Evolutionary conservation across 208 protist genomes (phyloP), one percentile per base, ranked within the genome.

Genomic region (Leishmania aethiopica): DNA sequence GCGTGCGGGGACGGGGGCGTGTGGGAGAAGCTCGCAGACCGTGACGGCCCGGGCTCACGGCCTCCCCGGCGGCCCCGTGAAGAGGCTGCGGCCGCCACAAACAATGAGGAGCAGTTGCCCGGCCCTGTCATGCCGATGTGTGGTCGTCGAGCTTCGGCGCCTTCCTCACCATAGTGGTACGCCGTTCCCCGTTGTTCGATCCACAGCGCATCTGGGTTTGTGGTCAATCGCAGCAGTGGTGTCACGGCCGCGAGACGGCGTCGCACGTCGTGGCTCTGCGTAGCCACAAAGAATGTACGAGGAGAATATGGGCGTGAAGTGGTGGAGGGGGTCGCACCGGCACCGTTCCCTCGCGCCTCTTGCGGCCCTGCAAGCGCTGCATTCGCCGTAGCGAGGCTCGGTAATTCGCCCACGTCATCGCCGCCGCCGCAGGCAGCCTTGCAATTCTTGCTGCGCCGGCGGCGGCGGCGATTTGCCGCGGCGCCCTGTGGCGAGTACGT

Each of bases 191-290:
- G 89, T 71, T 86, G 85, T 81, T 97, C 94, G 37, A 97, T 90
- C 90, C 92, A 96, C 19, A 97, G 57, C 35, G 87, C 86, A 40
- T 88, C 83, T 8, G 94, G 94, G 59, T 89, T 86, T 45, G 77
- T 79, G 11, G 92, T 92, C 51, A 93, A 79, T 17, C 94, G 90
- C 73, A 97, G 88, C 79, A 97, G 84, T 42, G 88, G 91, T 15
- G 92, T 77, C 40, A 77, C 79, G 0, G 67, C 67, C 17, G 91
- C 84, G 15, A 97, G 84, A 28, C 83, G 84, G 51, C 89, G 78
- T 47, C 94, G 90, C 64, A 95, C 87, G 77, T 97, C 92, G 79
- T 95, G 92, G 47, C 88, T 96, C 75, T 97, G 94, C 47, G 94
- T 93, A 1, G 94, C 94, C 13, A 95, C 86, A 82, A 95, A 96